Conservation (phyloP, 2,329 filamentous ascomycete genomes). For the Talaromyces sp. region DNA sequence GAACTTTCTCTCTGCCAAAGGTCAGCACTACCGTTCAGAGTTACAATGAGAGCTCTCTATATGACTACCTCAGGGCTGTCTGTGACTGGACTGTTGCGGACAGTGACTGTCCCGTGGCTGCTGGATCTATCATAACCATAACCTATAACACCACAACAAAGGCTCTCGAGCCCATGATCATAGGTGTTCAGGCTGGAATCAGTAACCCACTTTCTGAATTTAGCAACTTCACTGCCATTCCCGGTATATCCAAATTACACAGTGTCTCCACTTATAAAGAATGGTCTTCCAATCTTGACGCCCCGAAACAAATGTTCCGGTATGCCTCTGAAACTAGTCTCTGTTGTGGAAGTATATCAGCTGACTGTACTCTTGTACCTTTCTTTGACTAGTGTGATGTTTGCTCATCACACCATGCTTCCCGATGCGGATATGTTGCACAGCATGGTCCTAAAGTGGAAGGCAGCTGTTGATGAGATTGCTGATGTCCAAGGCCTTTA, state of each 20-base stretch:
- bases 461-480: constrained; percentile 25
- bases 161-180: constrained; percentile 15
- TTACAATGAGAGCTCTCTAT: constrained; percentile 20
- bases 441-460: constrained; percentile 31
- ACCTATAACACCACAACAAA: constrained; percentile 15
- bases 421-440: constrained; percentile 27
- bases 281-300: constrained; percentile 22
- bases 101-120: constrained; percentile 19
- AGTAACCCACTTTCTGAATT: constrained; percentile 28
- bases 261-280: constrained; percentile 22
- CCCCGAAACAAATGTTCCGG: constrained; percentile 33
- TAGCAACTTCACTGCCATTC: constrained; percentile 26
- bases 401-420: constrained; percentile 32
- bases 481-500: constrained; percentile 31
- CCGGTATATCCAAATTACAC: constrained; percentile 15
- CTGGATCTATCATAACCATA: constrained; percentile 28
- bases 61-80: constrained; percentile 23
- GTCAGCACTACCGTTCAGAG: constrained; percentile 30
- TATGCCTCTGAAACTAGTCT: constrained; percentile 9
- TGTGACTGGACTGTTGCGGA: constrained; percentile 19
- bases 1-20: constrained; percentile 13
- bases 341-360: too few relatives aligned
- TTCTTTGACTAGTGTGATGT: constrained; percentile 22
- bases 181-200: constrained; percentile 31
- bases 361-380: too few relatives aligned